Evolutionary conservation across 768 basidiomycete species (phyloP).

Genomic region (Lentinula sp.): DNA sequence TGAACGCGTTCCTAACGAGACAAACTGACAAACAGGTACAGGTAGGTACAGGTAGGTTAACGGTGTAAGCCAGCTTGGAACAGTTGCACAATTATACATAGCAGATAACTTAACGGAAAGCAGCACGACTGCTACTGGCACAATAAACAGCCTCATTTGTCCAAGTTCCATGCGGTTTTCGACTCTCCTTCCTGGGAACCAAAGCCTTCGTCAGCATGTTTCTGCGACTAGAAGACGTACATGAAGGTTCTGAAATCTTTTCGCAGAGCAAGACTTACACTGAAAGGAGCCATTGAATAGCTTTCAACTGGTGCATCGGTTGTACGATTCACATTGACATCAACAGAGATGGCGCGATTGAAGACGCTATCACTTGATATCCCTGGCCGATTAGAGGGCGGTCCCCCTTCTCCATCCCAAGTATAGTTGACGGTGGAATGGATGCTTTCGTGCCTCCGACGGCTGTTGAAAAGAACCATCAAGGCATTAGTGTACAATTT

Average conservation of each 20-base stretch:
- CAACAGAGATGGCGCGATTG: neutral
- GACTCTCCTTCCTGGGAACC: neutral
- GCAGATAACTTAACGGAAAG: neutral
- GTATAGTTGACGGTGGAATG: neutral
- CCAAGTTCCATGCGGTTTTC: neutral
- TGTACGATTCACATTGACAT: neutral
- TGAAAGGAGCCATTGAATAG: neutral
- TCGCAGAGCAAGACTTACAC: neutral
- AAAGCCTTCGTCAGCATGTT: neutral
- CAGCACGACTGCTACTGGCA: neutral
- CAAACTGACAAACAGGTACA: too few species aligned
- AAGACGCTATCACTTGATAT: neutral
- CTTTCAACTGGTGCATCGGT: neutral
- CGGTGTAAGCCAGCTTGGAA: too few species aligned
- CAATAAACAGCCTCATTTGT: neutral
- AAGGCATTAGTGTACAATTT: constrained; percentile 25
- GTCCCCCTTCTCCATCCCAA: neutral
- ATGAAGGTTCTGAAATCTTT: neutral
- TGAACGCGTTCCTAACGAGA: too few species aligned
- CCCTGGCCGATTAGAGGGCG: neutral
- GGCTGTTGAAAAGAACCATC: constrained; percentile 22
- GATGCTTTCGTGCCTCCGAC: constrained; percentile 9
- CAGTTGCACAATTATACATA: neutral
- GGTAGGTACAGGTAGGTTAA: too few species aligned
- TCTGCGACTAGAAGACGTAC: neutral